Evolutionary conservation across 345 rosid genomes (phyloP).

Genomic region (Acer saccharum): DNA sequence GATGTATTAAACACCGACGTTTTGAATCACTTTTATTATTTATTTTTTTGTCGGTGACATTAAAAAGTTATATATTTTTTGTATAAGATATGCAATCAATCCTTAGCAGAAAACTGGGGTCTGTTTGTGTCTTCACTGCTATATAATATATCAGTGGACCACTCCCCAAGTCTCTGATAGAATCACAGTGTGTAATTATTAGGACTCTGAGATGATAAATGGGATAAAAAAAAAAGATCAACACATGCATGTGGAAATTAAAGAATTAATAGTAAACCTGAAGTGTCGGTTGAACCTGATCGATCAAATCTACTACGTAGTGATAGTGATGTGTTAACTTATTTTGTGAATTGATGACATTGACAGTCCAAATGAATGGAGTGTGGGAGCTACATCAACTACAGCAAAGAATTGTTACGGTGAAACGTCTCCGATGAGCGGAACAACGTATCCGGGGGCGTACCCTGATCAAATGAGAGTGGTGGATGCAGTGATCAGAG

Average conservation of each 20-base stretch:
- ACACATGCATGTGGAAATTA: too few relatives aligned
- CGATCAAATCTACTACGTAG: neutral
- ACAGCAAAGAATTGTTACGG: conserved; percentile 73
- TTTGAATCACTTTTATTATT: neutral
- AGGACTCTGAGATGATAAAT: too few relatives aligned
- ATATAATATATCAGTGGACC: conserved; percentile 7
- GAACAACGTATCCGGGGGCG: conserved; percentile 52
- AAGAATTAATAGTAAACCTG: too few relatives aligned
- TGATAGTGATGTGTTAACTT: neutral
- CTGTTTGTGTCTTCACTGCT: neutral
- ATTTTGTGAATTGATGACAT: neutral
- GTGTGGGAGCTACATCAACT: conserved; percentile 39
- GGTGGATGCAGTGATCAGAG: conserved; percentile 54
- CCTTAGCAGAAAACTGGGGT: neutral
- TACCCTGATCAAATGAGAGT: conserved; percentile 74
- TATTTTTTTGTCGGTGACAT: conserved; percentile 18
- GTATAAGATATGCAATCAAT: neutral
- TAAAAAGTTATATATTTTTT: neutral
- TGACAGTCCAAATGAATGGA: conserved; percentile 83
- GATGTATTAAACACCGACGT: too few relatives aligned
- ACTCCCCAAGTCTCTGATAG: conserved; percentile 8
- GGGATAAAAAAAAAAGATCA: too few relatives aligned
- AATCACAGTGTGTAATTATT: neutral
- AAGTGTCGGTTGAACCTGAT: too few relatives aligned
- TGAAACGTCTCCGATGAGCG: conserved; percentile 64